A percentile compares a stretch with the other conserved stretches of the same genome.
Conservation (phyloP, 352 stramenopile species). For the Globisporangium nunn region DNA sequence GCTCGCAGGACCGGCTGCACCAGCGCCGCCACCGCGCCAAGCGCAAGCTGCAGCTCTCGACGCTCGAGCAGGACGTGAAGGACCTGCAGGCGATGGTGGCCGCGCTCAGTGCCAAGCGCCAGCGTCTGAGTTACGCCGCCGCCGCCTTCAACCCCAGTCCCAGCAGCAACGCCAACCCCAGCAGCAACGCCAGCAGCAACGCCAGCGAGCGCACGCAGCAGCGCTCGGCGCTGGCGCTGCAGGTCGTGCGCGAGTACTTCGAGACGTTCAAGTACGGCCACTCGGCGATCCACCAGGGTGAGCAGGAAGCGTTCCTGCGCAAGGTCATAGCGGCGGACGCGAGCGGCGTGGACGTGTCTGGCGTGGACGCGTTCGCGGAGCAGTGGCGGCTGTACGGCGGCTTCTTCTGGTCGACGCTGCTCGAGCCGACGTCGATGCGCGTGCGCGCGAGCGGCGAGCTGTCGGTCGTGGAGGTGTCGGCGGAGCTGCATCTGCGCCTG, state of each 20-base stretch:
- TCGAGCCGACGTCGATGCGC: slow-evolving; percentile 7
- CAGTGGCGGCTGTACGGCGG: slow-evolving; percentile 11
- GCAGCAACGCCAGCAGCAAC: background rate
- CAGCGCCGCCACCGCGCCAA: slow-evolving; percentile 12
- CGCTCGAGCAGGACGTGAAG: slow-evolving; percentile 12
- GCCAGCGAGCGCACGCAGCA: background rate
- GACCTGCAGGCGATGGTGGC: slow-evolving; percentile 6
- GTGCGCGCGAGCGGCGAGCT: slow-evolving; percentile 5
- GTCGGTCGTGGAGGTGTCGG: slow-evolving; percentile 11
- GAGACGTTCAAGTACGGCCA: slow-evolving; percentile 14
- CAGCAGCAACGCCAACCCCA: background rate
- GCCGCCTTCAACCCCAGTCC: too few relatives aligned
- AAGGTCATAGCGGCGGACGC: slow-evolving; percentile 2
- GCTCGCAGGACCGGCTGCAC: slow-evolving; percentile 11
- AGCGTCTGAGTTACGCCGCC: slow-evolving; percentile 1
- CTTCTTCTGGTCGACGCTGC: slow-evolving; percentile 14
- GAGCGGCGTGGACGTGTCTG: slow-evolving; percentile 5
- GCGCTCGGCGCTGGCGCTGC: background rate
- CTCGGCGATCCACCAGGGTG: slow-evolving; percentile 9
- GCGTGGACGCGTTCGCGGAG: slow-evolving; percentile 7
- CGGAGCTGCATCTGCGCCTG: slow-evolving; percentile 10
- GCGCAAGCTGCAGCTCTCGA: slow-evolving; percentile 12
- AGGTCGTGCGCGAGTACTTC: slow-evolving; percentile 13
- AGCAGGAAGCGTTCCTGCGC: slow-evolving; percentile 9
- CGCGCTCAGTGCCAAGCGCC: slow-evolving; percentile 6